Conservation (phyloP, 441 rosid species). For the Gossypium aridum region DNA sequence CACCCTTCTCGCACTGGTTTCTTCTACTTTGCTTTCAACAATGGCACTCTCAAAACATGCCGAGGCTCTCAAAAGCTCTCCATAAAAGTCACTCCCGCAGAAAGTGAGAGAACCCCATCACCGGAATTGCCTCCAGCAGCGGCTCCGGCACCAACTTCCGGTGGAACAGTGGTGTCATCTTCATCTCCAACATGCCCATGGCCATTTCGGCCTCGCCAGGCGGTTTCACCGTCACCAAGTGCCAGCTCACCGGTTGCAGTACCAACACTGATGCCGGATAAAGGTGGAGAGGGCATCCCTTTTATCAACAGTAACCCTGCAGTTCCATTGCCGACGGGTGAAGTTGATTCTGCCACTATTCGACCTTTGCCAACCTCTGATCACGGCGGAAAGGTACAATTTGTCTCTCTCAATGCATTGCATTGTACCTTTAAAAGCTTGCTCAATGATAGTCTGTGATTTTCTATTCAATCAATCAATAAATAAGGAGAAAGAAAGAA, state of each 20-base stretch:
- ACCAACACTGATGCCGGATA: conserved; percentile 45
- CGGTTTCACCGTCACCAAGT: conserved; percentile 40
- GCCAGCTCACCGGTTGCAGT: conserved; percentile 34
- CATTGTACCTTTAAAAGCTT: background rate
- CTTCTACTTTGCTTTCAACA: conserved; percentile 78
- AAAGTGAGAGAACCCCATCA: conserved; percentile 12
- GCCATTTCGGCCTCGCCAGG: conserved; percentile 68
- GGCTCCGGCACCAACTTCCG: conserved; percentile 48
- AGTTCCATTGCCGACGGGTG: conserved; percentile 91
- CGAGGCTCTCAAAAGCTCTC: conserved; percentile 47
- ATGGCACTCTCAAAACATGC: conserved; percentile 61
- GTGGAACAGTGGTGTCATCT: conserved; percentile 44
- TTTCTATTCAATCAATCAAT: background rate
- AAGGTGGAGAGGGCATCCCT: conserved; percentile 55
- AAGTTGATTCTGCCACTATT: conserved; percentile 82
- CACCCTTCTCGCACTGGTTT: conserved; percentile 77
- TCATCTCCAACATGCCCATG: conserved; percentile 67
- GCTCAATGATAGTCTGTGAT: background rate
- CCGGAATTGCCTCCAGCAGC: conserved; percentile 19
- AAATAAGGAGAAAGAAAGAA: too few species aligned
- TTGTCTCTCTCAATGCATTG: background rate
- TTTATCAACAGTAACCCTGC: conserved; percentile 90
- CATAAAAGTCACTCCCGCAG: conserved; percentile 42
- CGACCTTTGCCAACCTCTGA: conserved; percentile 58
- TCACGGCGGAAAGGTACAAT: conserved; percentile 31